These are phyloP conservation scores for Exobasidium cylindrosporum DNA, from an alignment of 1,284 basidiomycete genomes.

Conservation along the genomic window DNA sequence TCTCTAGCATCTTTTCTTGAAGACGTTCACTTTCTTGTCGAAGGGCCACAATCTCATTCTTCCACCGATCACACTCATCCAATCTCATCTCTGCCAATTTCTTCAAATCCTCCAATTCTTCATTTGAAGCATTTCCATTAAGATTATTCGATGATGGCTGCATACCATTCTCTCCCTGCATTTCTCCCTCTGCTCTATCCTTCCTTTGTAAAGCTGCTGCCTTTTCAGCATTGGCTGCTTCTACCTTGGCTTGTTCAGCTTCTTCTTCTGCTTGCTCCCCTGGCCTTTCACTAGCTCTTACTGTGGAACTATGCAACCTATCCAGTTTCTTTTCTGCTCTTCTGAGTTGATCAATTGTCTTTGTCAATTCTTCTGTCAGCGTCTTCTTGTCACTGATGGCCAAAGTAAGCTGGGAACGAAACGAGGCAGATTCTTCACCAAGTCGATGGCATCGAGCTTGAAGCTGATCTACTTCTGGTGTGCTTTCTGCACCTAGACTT, in stretches of 20 bases:
- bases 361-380: conserved; percentile 15
- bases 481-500: conserved; percentile 6
- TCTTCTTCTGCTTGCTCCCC: conserved; percentile 16
- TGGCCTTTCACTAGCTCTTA: conserved; percentile 21
- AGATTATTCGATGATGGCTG: conserved; percentile 4
- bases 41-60: conserved; percentile 20
- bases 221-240: conserved; percentile 10
- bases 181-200: conserved; percentile 9
- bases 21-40: conserved; percentile 18
- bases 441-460: conserved; percentile 24
- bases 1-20: conserved; percentile 15
- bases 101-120: conserved; percentile 21
- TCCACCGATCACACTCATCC: conserved; percentile 20
- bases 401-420: conserved; percentile 13
- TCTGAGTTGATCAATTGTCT: conserved; percentile 21
- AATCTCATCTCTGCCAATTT: conserved; percentile 20
- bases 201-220: conserved; percentile 11
- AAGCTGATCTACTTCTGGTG: conserved; percentile 19
- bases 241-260: conserved; percentile 15
- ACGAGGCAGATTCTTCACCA: conserved; percentile 24
- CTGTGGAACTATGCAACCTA: conserved; percentile 17
- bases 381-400: conserved; percentile 10
- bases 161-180: neutral
- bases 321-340: conserved; percentile 20
- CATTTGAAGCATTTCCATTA: conserved; percentile 7